A percentile compares a stretch with the other conserved stretches of the same genome.
phyloP scores from a whole-genome alignment of 2,329 filamentous ascomycete species.

The Sporothrix sp. region DNA sequence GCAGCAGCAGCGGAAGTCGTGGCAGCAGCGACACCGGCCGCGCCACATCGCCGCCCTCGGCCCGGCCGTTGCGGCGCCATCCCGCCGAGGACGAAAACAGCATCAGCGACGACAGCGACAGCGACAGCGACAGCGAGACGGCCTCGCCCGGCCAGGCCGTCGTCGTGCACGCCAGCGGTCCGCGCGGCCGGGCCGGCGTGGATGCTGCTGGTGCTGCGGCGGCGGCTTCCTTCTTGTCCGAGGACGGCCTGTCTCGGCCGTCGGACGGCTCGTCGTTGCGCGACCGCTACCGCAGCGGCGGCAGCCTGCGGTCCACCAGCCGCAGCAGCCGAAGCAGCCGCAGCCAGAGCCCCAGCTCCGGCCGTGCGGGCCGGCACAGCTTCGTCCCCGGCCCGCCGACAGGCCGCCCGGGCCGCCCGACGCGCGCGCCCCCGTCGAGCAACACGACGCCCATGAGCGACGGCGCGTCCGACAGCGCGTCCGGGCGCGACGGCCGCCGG shows the following conservation, averaged over 20 bases:
- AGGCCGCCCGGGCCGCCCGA: not conserved
- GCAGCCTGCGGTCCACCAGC: not conserved
- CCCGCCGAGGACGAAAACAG: not conserved
- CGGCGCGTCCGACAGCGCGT: constrained; percentile 4
- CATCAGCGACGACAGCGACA: not conserved
- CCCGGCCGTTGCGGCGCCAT: too few relatives aligned
- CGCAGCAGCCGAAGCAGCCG: not conserved
- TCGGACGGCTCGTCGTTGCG: constrained; percentile 6
- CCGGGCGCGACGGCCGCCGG: not conserved
- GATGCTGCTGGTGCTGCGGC: not conserved
- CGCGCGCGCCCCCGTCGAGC: constrained; percentile 1
- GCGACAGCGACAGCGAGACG: not conserved
- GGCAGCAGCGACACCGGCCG: too few relatives aligned
- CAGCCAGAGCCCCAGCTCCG: too few relatives aligned
- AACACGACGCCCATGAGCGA: constrained; percentile 10
- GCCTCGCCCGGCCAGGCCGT: not conserved
- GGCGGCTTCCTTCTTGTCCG: constrained; percentile 1
- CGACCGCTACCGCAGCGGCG: constrained; percentile 1
- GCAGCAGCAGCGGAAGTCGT: not conserved
- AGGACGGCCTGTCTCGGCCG: not conserved
- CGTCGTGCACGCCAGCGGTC: not conserved
- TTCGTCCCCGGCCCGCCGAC: not conserved
- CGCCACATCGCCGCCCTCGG: not conserved
- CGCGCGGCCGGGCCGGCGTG: too few relatives aligned
- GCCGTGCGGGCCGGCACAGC: not conserved